Percentiles rank a stretch among this genome's conserved stretches.
Conservation (phyloP, 2,329 filamentous ascomycete genomes). For the Trichoderma citrinoviride region DNA sequence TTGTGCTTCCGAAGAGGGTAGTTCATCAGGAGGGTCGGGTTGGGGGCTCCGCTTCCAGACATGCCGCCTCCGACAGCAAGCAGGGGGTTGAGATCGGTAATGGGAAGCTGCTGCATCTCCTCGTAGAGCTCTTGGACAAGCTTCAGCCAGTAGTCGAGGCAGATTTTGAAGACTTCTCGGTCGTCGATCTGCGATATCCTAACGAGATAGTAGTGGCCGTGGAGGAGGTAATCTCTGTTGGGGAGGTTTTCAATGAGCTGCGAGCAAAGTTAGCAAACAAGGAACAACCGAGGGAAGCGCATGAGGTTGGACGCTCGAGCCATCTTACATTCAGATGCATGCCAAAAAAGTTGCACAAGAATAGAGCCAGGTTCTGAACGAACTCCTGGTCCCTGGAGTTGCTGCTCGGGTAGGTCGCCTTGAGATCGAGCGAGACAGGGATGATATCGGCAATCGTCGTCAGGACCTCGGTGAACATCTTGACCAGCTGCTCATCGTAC, state of each 20-base stretch:
- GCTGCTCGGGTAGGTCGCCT: slow-evolving; percentile 85
- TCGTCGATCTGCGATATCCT: slow-evolving; percentile 98
- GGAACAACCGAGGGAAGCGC: background rate
- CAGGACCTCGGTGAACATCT: slow-evolving; percentile 97
- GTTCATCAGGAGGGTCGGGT: slow-evolving; percentile 79
- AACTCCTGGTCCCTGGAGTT: slow-evolving; percentile 96
- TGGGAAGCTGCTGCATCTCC: slow-evolving; percentile 95
- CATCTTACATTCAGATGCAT: slow-evolving; percentile 74
- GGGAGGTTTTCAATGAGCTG: slow-evolving; percentile 93
- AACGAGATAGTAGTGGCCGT: slow-evolving; percentile 97
- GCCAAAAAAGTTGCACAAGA: slow-evolving; percentile 95
- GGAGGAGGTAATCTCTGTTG: slow-evolving; percentile 89
- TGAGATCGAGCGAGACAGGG: slow-evolving; percentile 83
- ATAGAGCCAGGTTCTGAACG: slow-evolving; percentile 92
- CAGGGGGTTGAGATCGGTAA: slow-evolving; percentile 88
- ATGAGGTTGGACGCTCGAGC: background rate
- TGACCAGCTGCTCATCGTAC: slow-evolving; percentile 92
- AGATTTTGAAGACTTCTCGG: slow-evolving; percentile 99
- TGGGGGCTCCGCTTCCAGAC: slow-evolving; percentile 77
- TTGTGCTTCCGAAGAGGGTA: slow-evolving; percentile 97
- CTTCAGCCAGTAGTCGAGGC: slow-evolving; percentile 98
- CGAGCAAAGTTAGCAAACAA: background rate
- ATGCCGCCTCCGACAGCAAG: slow-evolving; percentile 72
- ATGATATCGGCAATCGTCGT: slow-evolving; percentile 90
- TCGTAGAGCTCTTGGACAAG: slow-evolving; percentile 97